Base-by-base conservation (phyloP, 768 basidiomycete species). In the Termitomyces bulborhizus region DNA sequence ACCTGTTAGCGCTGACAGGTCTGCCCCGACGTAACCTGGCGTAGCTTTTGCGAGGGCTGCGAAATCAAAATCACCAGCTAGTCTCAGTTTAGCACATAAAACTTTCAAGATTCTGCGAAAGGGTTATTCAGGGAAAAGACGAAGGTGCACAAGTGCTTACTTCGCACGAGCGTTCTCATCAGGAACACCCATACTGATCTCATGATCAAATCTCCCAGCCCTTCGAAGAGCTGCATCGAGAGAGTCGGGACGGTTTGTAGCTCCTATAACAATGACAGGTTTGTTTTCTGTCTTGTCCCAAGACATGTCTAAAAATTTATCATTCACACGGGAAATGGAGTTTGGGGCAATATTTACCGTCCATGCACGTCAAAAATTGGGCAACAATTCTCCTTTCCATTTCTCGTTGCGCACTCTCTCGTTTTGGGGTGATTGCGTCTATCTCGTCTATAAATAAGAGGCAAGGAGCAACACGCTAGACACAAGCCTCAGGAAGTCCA, bases 311-410 rank as follows among this genome's bases (percentile, higher is more conserved):
- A 47, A 26, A 13, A 36, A 51, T 54, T 46, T 39, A 41, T 54
- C 3, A 53, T 21, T 4, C 15, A 16, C n/a, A 15, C 16, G 13
- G 39, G 12, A 45, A 36, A 53, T 34, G 24, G 3, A 5, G n/a
- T 3, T 16, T 50, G 24, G 44, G 6, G 40, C 32, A 3, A 53
- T 65, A 83, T 32, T 42, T 62, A 97, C 96, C 96, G 68, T 99
- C 97, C 92, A 99, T 97, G 73, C 96, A 98, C 0, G 96, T 98
- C 53, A 98, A 71, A 60, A 99, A 90, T 68, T 99, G 97, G 0
- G 96, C 96, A 9, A 99, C 96, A 49, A 99, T 98, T 12, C 97
- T 81, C 44, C 95, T 74, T 65, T 98, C 97, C 97, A 98, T 98
- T 72, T 98, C 97, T 54, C 96, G 78, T 65, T 99, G 97, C 0